Percentiles rank a stretch among this genome's conserved stretches.
phyloP scores from a whole-genome alignment of 2,329 filamentous ascomycete species.

The Didymella exigua region DNA sequence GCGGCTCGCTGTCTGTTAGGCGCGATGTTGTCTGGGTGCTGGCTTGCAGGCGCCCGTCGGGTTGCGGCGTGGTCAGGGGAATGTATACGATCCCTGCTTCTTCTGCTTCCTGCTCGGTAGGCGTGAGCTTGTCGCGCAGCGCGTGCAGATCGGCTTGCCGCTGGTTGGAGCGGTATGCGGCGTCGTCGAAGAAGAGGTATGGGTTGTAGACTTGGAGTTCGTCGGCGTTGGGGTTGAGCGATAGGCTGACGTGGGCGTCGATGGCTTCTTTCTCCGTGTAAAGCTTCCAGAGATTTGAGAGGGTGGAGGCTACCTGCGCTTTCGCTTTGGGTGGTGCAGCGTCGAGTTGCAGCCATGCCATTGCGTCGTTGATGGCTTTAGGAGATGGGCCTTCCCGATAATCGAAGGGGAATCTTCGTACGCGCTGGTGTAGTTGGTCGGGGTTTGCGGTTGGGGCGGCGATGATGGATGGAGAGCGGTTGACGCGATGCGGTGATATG shows the following conservation, averaged over 20 bases:
- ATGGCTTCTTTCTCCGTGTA: constrained; percentile 71
- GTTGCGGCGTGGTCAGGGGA: constrained; percentile 52
- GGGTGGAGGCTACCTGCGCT: constrained; percentile 55
- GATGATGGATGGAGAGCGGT: constrained; percentile 67
- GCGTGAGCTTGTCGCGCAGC: constrained; percentile 57
- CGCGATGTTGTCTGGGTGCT: constrained; percentile 4
- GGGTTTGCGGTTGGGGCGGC: constrained; percentile 59
- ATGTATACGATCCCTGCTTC: constrained; percentile 80
- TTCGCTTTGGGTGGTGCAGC: constrained; percentile 52
- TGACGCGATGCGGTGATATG: constrained; percentile 68
- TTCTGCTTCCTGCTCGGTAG: constrained; percentile 67
- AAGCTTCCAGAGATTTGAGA: constrained; percentile 62
- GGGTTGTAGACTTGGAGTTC: constrained; percentile 60
- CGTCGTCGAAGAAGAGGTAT: constrained; percentile 71
- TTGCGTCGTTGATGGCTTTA: constrained; percentile 49
- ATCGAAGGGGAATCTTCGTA: constrained; percentile 66
- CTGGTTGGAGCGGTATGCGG: constrained; percentile 66
- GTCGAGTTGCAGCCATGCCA: constrained; percentile 61
- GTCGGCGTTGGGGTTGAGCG: constrained; percentile 46
- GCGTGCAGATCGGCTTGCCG: constrained; percentile 66
- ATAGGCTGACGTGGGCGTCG: constrained; percentile 59
- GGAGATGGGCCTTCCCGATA: constrained; percentile 57
- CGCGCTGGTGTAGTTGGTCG: constrained; percentile 50
- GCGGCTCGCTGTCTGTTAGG: constrained; percentile 28
- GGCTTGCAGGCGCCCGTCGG: constrained; percentile 11